phyloP scores from a whole-genome alignment of 805 yeast genomes.

The Zygotorulaspora danielsina region DNA sequence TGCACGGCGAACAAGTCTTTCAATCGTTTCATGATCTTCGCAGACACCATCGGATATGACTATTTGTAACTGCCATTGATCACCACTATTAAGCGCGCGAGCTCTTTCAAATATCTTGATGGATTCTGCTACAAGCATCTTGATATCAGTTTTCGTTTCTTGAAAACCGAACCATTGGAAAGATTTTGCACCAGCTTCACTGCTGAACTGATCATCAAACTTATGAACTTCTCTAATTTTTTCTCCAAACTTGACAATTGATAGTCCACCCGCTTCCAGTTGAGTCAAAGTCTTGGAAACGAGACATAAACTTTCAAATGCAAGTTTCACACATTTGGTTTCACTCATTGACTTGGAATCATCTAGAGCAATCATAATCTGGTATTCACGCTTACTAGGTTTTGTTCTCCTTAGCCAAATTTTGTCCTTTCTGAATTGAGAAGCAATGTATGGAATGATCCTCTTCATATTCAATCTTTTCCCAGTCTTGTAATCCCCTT shows the following conservation, averaged over 20 bases:
- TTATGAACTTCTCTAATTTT: slow-evolving; percentile 80
- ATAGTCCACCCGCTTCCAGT: slow-evolving; percentile 88
- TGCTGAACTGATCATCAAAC: slow-evolving; percentile 77
- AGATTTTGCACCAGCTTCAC: slow-evolving; percentile 76
- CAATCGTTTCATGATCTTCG: slow-evolving; percentile 83
- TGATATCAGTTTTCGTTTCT: slow-evolving; percentile 82
- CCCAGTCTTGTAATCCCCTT: slow-evolving; percentile 96
- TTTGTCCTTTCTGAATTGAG: slow-evolving; percentile 94
- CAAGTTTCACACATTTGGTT: slow-evolving; percentile 81
- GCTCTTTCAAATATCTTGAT: slow-evolving; percentile 66
- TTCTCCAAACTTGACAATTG: slow-evolving; percentile 88
- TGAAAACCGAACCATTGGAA: slow-evolving; percentile 89
- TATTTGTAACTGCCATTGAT: slow-evolving; percentile 90
- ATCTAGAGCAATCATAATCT: slow-evolving; percentile 95
- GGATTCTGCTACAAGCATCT: slow-evolving; percentile 65
- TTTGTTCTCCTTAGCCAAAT: slow-evolving; percentile 97
- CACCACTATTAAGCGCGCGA: slow-evolving; percentile 48
- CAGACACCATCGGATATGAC: slow-evolving; percentile 95
- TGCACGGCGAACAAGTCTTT: slow-evolving; percentile 83
- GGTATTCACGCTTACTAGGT: slow-evolving; percentile 95
- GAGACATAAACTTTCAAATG: slow-evolving; percentile 89
- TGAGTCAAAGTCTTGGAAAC: slow-evolving; percentile 93
- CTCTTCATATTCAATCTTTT: slow-evolving; percentile 95
- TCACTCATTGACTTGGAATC: slow-evolving; percentile 98
- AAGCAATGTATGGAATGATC: slow-evolving; percentile 95